These are phyloP conservation scores for Xylaria arbuscula DNA, from an alignment of 2,329 filamentous ascomycete genomes.

Conservation along the genomic window DNA sequence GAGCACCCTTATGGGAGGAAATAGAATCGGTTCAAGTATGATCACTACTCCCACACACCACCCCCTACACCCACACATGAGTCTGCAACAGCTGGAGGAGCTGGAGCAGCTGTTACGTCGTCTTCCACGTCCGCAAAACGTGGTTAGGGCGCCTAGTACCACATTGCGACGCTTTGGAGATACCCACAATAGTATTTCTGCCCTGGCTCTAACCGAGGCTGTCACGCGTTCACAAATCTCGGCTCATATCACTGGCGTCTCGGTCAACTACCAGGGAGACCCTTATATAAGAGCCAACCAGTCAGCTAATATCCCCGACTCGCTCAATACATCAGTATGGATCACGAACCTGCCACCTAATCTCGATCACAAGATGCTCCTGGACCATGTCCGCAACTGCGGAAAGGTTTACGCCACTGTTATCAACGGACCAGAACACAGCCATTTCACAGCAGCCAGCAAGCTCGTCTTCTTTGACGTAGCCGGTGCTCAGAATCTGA, in stretches of 20 bases:
- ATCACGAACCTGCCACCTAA: slow-evolving; percentile 61
- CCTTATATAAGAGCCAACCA: slow-evolving; percentile 52
- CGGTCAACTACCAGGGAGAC: slow-evolving; percentile 54
- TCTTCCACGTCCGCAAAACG: too few relatives aligned
- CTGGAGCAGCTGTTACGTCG: too few relatives aligned
- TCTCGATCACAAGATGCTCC: slow-evolving; percentile 57
- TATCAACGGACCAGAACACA: slow-evolving; percentile 61
- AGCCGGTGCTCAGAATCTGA: slow-evolving; percentile 60
- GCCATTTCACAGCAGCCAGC: slow-evolving; percentile 48
- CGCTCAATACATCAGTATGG: slow-evolving; percentile 64
- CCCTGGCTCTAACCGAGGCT: background rate
- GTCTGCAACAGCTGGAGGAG: background rate
- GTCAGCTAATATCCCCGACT: slow-evolving; percentile 54
- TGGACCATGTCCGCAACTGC: slow-evolving; percentile 56
- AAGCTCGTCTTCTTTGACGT: slow-evolving; percentile 61
- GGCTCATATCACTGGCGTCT: slow-evolving; percentile 21
- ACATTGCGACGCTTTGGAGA: background rate
- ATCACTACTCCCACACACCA: background rate
- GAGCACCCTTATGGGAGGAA: background rate
- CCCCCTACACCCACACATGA: background rate
- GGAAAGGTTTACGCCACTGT: slow-evolving; percentile 64
- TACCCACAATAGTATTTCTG: background rate
- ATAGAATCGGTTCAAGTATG: background rate
- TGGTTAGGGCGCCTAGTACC: too few relatives aligned
- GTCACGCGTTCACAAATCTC: background rate